phyloP scores from a whole-genome alignment of 192 early-diverging fungal genomes.

The Linnemannia exigua region DNA sequence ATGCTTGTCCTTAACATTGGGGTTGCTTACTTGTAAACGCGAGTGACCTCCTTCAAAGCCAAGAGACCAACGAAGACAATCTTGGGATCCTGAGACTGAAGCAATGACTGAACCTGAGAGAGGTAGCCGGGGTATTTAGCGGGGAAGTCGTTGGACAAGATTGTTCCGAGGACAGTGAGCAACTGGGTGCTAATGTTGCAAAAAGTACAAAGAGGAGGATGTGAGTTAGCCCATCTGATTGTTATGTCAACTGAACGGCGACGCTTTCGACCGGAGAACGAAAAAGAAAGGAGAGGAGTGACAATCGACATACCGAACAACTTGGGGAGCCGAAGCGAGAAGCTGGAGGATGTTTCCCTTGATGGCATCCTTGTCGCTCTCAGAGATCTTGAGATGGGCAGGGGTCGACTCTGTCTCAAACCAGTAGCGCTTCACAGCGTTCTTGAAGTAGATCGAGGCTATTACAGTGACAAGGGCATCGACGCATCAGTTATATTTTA shows the following conservation, averaged over 20 bases:
- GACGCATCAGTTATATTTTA: not conserved
- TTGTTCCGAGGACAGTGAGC: constrained; percentile 78
- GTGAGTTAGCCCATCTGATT: not conserved
- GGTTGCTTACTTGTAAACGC: constrained; percentile 76
- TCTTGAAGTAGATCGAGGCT: constrained; percentile 56
- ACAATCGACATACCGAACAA: constrained; percentile 73
- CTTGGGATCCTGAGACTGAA: constrained; percentile 76
- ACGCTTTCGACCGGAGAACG: not conserved
- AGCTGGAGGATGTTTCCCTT: constrained; percentile 82
- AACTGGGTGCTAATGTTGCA: constrained; percentile 73
- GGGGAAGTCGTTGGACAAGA: constrained; percentile 85
- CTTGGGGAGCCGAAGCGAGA: constrained; percentile 76
- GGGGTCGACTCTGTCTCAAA: constrained; percentile 63
- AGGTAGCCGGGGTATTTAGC: constrained; percentile 87
- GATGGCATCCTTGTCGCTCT: constrained; percentile 78
- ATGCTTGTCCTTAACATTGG: not conserved
- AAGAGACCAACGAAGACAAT: constrained; percentile 83
- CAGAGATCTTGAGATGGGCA: constrained; percentile 68
- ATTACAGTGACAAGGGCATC: not conserved
- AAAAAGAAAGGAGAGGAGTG: not conserved
- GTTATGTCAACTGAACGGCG: not conserved
- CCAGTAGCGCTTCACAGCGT: constrained; percentile 38
- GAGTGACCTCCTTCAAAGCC: constrained; percentile 85
- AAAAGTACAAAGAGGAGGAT: constrained; percentile 13
- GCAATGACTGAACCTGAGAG: constrained; percentile 70